Conservation (phyloP, 495 filamentous ascomycete species). For the Neurospora discreta region DNA sequence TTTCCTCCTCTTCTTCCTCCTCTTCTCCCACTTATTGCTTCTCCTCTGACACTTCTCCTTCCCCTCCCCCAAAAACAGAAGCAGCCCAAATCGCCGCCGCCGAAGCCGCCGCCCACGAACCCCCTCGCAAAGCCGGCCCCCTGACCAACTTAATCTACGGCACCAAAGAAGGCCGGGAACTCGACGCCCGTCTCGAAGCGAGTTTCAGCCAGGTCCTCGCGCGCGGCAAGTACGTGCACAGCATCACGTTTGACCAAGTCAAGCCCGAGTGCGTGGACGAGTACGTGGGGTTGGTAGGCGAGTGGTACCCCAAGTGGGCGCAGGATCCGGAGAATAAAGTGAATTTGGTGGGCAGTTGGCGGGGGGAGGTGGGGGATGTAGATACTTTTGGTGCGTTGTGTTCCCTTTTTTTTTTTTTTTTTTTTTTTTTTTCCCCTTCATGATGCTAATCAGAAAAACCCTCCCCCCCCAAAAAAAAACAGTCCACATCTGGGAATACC, state of each 20-base stretch:
- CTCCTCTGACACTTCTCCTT: too few species aligned
- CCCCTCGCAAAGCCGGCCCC: slow-evolving; percentile 39
- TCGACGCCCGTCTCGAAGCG: slow-evolving; percentile 89
- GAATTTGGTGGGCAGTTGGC: slow-evolving; percentile 94
- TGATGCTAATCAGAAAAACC: too few species aligned
- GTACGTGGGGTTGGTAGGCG: slow-evolving; percentile 83
- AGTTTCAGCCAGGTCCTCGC: slow-evolving; percentile 90
- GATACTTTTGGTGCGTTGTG: slow-evolving; percentile 73
- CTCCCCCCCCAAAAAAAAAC: too few species aligned
- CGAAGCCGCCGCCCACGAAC: slow-evolving; percentile 28
- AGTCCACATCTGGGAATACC: slow-evolving; percentile 99
- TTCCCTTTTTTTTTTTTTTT: too few species aligned
- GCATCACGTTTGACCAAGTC: slow-evolving; percentile 93
- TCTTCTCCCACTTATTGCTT: slow-evolving; percentile 23
- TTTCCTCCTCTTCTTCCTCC: slow-evolving; percentile 35
- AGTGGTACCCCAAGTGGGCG: slow-evolving; percentile 86
- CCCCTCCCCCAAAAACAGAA: slow-evolving; percentile 5
- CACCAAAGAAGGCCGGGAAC: slow-evolving; percentile 81
- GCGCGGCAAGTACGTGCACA: slow-evolving; percentile 95
- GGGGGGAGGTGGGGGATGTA: slow-evolving; percentile 94
- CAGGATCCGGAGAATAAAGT: slow-evolving; percentile 74
- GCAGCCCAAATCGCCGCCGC: slow-evolving; percentile 33
- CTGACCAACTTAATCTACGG: slow-evolving; percentile 79
- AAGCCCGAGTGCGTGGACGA: slow-evolving; percentile 93
- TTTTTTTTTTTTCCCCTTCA: too few species aligned